Percentiles rank a stretch among this genome's conserved stretches.
phyloP scores from a whole-genome alignment of 2,329 filamentous ascomycete genomes.

The Microdochium paspali region DNA sequence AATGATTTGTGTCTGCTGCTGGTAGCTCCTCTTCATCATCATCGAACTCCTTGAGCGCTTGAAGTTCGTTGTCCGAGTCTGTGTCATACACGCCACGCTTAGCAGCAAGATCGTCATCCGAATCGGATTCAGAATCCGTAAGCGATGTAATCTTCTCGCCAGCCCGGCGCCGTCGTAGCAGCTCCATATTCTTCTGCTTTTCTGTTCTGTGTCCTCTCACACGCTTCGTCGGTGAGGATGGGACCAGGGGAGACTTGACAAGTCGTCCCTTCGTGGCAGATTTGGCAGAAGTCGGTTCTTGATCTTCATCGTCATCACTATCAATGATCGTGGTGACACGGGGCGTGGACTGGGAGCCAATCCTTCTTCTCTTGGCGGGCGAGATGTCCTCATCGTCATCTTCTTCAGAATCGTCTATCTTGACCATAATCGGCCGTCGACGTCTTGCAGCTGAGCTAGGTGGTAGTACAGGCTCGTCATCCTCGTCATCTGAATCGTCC shows the following conservation, averaged over 20 bases:
- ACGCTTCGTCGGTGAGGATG: slow-evolving; percentile 10
- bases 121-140: slow-evolving; percentile 26
- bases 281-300: slow-evolving; percentile 4
- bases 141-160: slow-evolving; percentile 27
- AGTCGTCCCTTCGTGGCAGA: slow-evolving; percentile 1
- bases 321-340: not conserved
- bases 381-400: slow-evolving; percentile 10
- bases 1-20: slow-evolving; percentile 1
- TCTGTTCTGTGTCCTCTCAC: slow-evolving; percentile 21
- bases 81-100: slow-evolving; percentile 26
- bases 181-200: slow-evolving; percentile 29
- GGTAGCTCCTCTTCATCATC: slow-evolving; percentile 14
- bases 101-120: slow-evolving; percentile 31
- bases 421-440: slow-evolving; percentile 2
- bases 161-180: slow-evolving; percentile 25
- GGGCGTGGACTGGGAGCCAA: slow-evolving; percentile 5
- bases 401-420: slow-evolving; percentile 1
- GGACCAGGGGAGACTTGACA: slow-evolving; percentile 1
- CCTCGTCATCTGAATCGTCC: slow-evolving; percentile 8
- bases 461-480: slow-evolving; percentile 3
- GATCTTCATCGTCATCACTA: slow-evolving; percentile 1
- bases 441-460: slow-evolving; percentile 5
- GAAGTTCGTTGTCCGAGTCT: slow-evolving; percentile 16
- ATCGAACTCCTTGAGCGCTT: slow-evolving; percentile 19
- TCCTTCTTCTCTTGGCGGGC: slow-evolving; percentile 18